These are phyloP conservation scores for Ceratocystis cubensis DNA, from an alignment of 2,329 filamentous ascomycete species.

Conservation along the genomic window DNA sequence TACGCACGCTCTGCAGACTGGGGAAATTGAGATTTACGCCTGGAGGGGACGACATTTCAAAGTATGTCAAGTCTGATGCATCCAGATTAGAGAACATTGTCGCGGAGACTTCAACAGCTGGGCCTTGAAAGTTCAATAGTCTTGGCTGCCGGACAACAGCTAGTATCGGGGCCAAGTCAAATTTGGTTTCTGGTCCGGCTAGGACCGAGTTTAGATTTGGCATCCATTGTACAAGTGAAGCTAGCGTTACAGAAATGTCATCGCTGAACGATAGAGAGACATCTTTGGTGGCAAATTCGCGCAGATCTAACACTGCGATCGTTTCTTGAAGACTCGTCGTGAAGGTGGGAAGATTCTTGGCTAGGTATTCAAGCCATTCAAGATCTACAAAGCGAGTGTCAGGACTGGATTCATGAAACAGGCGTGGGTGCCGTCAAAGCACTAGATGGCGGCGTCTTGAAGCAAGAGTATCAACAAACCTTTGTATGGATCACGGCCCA, in stretches of 20 bases:
- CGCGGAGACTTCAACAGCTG: neutral
- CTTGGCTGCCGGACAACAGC: conserved; percentile 3
- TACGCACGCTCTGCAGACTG: conserved; percentile 36
- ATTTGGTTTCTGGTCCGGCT: conserved; percentile 7
- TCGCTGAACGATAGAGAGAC: conserved; percentile 7
- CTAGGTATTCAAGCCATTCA: conserved; percentile 10
- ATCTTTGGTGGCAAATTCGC: conserved; percentile 12
- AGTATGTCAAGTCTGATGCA: conserved; percentile 33
- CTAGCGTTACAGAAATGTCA: conserved; percentile 4
- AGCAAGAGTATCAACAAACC: conserved; percentile 27
- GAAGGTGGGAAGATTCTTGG: conserved; percentile 7
- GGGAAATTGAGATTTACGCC: conserved; percentile 34
- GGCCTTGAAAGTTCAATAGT: conserved; percentile 1
- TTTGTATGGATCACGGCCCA: conserved; percentile 34
- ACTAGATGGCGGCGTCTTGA: neutral
- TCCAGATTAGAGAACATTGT: conserved; percentile 31
- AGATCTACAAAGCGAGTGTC: conserved; percentile 9
- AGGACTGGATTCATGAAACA: neutral
- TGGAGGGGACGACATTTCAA: conserved; percentile 36
- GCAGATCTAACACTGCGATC: conserved; percentile 16
- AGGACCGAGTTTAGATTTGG: conserved; percentile 14
- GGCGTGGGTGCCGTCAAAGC: neutral
- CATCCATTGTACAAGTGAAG: conserved; percentile 11
- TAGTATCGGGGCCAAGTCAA: conserved; percentile 13
- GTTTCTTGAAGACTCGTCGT: conserved; percentile 9